These are phyloP conservation scores for Anthoceros angustus DNA, from an alignment of 225 moss, liverwort and hornwort species.

Conservation along the genomic window DNA sequence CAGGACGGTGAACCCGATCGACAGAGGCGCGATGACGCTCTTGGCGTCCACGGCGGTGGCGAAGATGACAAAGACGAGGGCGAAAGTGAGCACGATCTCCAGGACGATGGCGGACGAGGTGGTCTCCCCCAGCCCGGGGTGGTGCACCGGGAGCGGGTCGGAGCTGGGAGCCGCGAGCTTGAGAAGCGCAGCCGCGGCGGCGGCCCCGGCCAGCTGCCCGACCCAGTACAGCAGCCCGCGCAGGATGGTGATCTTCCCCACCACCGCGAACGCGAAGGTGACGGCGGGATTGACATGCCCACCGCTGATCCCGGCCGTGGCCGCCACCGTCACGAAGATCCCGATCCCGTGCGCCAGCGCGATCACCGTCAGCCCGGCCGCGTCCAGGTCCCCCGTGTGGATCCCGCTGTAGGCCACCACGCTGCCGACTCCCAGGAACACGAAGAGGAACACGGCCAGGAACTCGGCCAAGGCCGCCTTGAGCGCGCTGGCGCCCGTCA, in stretches of 20 bases:
- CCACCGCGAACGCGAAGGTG: slow-evolving; percentile 8
- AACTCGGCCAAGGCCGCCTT: slow-evolving; percentile 8
- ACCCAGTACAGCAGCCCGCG: slow-evolving; percentile 6
- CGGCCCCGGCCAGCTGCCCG: slow-evolving; percentile 5
- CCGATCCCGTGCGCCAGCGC: slow-evolving; percentile 11
- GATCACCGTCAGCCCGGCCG: slow-evolving; percentile 9
- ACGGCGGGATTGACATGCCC: slow-evolving; percentile 12
- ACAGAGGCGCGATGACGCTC: slow-evolving; percentile 10
- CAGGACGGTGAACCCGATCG: slow-evolving; percentile 14
- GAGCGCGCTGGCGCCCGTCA: slow-evolving; percentile 5
- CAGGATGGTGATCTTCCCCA: slow-evolving; percentile 3
- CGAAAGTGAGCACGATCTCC: slow-evolving; percentile 11
- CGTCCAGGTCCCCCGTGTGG: not conserved
- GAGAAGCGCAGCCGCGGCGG: not conserved
- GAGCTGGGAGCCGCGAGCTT: not conserved
- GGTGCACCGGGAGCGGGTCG: slow-evolving; percentile 3
- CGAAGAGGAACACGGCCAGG: slow-evolving; percentile 12
- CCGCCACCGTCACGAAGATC: slow-evolving; percentile 9
- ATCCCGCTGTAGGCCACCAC: slow-evolving; percentile 10
- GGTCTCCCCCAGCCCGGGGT: not conserved
- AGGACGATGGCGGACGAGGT: not conserved
- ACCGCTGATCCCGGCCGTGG: slow-evolving; percentile 10
- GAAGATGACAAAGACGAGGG: slow-evolving; percentile 13
- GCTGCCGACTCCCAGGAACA: slow-evolving; percentile 10
- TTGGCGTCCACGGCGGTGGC: slow-evolving; percentile 12